A percentile compares a stretch with the other conserved stretches of the same genome.
Conservation (phyloP, 1,284 basidiomycete species). For the Rhodotorula glutinis region DNA sequence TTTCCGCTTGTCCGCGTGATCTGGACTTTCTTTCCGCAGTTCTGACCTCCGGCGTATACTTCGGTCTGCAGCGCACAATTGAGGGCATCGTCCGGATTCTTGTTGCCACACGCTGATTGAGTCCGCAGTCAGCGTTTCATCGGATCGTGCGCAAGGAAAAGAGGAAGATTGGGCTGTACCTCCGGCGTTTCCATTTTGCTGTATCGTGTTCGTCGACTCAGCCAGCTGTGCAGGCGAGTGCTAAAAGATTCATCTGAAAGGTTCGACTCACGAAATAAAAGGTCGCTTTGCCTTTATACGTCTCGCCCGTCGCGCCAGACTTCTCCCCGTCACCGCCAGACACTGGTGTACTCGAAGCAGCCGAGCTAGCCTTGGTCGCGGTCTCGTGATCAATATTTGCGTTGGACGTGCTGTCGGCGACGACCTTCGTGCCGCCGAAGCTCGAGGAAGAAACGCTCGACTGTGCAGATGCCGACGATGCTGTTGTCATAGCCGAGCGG, state of each 20-base stretch:
- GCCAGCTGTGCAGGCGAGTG: too few relatives aligned
- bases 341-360: too few relatives aligned
- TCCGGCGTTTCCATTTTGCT: neutral
- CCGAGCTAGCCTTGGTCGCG: too few relatives aligned
- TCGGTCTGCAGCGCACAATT: conserved; percentile 61
- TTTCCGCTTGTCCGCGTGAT: conserved; percentile 45
- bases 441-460: too few relatives aligned
- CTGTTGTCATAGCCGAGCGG: too few relatives aligned
- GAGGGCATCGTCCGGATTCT: conserved; percentile 43
- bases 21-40: conserved; percentile 57
- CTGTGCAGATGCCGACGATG: too few relatives aligned
- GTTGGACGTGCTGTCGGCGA: too few relatives aligned
- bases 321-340: neutral
- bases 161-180: neutral
- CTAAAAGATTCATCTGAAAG: neutral
- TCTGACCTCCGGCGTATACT: conserved; percentile 51
- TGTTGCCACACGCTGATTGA: conserved; percentile 39
- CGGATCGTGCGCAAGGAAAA: neutral
- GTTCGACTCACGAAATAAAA: conserved; percentile 2
- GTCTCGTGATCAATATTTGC: too few relatives aligned
- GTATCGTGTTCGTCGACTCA: too few relatives aligned
- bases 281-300: conserved; percentile 3
- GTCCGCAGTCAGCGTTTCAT: too few relatives aligned
- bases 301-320: neutral
- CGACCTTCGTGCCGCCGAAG: too few relatives aligned